These are phyloP conservation scores for Leccinum subtestaceum DNA, from an alignment of 768 basidiomycete genomes.

Conservation along the genomic window DNA sequence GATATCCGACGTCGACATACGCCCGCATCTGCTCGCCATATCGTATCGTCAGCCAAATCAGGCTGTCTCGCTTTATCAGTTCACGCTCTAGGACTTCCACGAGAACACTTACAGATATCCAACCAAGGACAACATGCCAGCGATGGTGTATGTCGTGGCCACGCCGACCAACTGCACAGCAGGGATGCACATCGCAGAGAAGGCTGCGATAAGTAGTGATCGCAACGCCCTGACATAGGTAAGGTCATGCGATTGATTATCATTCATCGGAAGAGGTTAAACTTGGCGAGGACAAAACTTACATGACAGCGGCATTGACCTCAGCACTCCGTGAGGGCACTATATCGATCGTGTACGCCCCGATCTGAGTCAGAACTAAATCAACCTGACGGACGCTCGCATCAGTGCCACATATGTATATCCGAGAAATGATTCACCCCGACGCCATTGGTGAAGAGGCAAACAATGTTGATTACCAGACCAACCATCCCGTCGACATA, in stretches of 20 bases:
- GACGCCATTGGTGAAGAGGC: conserved; percentile 61
- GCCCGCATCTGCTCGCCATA: conserved; percentile 58
- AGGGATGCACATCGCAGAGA: conserved; percentile 28
- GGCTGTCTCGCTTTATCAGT: conserved; percentile 31
- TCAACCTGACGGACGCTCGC: conserved; percentile 43
- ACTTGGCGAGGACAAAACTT: conserved; percentile 19
- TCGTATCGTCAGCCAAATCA: conserved; percentile 50
- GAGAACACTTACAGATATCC: conserved; percentile 50
- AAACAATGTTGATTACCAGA: conserved; percentile 48
- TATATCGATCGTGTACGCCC: conserved; percentile 60
- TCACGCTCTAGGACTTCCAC: neutral
- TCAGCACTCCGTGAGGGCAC: conserved; percentile 62
- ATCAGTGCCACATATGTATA: neutral
- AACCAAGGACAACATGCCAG: conserved; percentile 45
- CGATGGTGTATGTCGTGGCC: conserved; percentile 43
- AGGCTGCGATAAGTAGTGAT: conserved; percentile 18
- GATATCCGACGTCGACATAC: conserved; percentile 56
- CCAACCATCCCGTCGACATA: conserved; percentile 51
- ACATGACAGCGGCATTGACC: conserved; percentile 55
- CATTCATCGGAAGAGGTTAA: neutral
- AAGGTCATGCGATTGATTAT: neutral
- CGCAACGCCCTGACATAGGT: conserved; percentile 16
- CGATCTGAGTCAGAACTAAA: conserved; percentile 50
- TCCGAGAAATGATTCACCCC: conserved; percentile 44
- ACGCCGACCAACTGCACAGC: conserved; percentile 54